These are phyloP conservation scores for Aspergillus persii DNA, from an alignment of 2,329 filamentous ascomycete species.

Conservation along the genomic window DNA sequence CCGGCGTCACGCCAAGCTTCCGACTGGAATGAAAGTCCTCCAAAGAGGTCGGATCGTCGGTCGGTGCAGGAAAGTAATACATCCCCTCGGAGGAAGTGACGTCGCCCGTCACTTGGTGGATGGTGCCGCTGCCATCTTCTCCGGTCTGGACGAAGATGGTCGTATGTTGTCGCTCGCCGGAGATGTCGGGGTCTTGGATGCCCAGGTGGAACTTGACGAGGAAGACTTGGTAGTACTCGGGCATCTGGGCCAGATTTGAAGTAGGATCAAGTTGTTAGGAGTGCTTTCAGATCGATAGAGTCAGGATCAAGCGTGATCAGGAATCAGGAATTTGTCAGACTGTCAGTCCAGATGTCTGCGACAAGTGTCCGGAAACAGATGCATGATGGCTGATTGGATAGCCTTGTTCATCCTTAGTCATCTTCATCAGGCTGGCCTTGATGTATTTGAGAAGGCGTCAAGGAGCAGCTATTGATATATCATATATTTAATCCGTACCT, in stretches of 20 bases:
- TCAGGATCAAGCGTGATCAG: too few species aligned
- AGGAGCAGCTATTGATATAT: too few species aligned
- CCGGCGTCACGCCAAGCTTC: not conserved
- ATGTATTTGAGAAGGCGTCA: too few species aligned
- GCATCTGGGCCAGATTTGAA: not conserved
- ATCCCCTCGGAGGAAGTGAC: constrained; percentile 8
- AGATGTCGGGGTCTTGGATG: constrained; percentile 10
- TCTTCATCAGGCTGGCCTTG: too few species aligned
- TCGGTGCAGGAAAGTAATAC: not conserved
- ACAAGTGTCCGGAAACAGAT: too few species aligned
- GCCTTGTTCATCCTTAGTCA: too few species aligned
- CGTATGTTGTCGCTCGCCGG: constrained; percentile 8
- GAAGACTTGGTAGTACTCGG: constrained; percentile 3
- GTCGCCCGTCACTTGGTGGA: constrained; percentile 14
- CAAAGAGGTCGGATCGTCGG: not conserved
- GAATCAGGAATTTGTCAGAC: too few species aligned
- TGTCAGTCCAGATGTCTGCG: too few species aligned
- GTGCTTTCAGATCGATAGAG: too few species aligned
- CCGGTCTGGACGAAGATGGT: constrained; percentile 11
- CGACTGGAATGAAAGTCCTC: not conserved
- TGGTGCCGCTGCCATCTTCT: not conserved
- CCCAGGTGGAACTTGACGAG: constrained; percentile 5
- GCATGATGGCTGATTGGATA: too few species aligned
- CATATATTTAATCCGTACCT: too few species aligned
- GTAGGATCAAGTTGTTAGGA: too few species aligned